Evolutionary conservation across 163 green algal genomes (phyloP).

Genomic region (Scenedesmus sp.): DNA sequence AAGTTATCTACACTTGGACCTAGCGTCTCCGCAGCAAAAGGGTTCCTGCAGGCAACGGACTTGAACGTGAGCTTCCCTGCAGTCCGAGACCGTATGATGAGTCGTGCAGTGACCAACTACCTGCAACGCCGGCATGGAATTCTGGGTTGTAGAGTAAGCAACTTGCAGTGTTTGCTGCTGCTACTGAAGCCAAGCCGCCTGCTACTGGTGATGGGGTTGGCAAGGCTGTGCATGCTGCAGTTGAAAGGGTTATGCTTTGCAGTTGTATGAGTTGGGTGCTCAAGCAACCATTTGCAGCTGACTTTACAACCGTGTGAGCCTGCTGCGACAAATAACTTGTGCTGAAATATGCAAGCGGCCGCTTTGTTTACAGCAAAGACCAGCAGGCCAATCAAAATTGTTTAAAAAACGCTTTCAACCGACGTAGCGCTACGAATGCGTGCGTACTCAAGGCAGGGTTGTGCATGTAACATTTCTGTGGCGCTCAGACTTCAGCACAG

Average conservation of each 20-base stretch:
- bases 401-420: background rate
- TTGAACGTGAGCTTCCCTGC: conserved; percentile 8
- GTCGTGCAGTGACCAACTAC: conserved; percentile 33
- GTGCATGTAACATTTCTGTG: background rate
- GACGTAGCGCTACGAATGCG: conserved; percentile 1
- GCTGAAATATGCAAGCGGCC: background rate
- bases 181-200: conserved; percentile 11
- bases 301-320: background rate
- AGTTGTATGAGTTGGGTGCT: background rate
- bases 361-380: background rate
- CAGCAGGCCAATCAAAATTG: background rate
- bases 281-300: background rate
- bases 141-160: background rate
- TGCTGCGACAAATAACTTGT: background rate
- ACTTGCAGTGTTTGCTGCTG: background rate
- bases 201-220: background rate
- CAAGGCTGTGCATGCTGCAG: background rate
- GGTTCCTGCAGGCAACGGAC: background rate
- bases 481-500: background rate
- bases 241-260: background rate
- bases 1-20: conserved; percentile 17
- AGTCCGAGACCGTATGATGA: background rate
- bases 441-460: background rate
- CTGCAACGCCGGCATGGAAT: background rate
- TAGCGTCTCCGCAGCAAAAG: conserved; percentile 4